phyloP scores from a whole-genome alignment of 2,329 filamentous ascomycete species.

The Aspergillus spinulosporus region DNA sequence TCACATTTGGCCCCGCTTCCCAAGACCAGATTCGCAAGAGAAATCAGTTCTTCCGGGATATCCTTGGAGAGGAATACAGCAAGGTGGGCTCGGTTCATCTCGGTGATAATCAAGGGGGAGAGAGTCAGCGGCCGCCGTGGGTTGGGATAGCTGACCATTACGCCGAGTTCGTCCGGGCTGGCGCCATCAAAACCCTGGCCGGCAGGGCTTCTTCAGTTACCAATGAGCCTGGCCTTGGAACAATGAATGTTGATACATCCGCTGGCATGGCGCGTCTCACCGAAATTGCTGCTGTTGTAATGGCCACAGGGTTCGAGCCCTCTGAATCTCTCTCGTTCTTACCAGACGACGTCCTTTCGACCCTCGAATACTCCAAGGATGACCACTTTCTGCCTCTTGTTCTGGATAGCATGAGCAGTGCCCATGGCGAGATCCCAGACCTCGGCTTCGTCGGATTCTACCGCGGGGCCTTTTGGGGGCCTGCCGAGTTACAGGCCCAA shows the following conservation, averaged over 20 bases:
- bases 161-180: constrained; percentile 69
- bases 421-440: constrained; percentile 60
- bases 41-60: constrained; percentile 50
- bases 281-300: constrained; percentile 65
- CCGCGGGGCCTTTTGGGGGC: constrained; percentile 79
- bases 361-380: constrained; percentile 58
- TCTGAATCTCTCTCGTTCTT: constrained; percentile 66
- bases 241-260: constrained; percentile 39
- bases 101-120: constrained; percentile 41
- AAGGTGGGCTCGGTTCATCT: constrained; percentile 34
- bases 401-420: constrained; percentile 66
- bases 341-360: constrained; percentile 54
- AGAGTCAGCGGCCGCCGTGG: constrained; percentile 59
- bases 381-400: constrained; percentile 63
- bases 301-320: constrained; percentile 74
- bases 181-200: constrained; percentile 54
- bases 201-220: constrained; percentile 40
- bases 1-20: constrained; percentile 65
- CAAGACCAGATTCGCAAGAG: constrained; percentile 56
- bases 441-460: constrained; percentile 83
- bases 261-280: constrained; percentile 47
- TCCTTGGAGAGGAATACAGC: constrained; percentile 50
- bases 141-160: constrained; percentile 72
- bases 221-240: constrained; percentile 9
- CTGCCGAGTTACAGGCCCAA: constrained; percentile 83